These are phyloP conservation scores for Linum trigynum DNA, from an alignment of 345 rosid genomes.

Conservation along the genomic window DNA sequence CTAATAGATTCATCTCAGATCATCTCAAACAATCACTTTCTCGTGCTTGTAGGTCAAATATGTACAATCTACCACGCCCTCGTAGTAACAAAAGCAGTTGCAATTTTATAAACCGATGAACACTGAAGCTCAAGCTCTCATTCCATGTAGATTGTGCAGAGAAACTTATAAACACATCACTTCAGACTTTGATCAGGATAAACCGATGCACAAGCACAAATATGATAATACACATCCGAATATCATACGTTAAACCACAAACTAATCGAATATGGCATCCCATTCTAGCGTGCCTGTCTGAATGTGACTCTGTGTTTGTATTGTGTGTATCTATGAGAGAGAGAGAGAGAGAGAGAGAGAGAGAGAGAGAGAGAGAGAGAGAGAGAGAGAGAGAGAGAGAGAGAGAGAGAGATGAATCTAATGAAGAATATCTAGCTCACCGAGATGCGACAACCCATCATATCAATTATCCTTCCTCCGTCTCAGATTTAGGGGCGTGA, in stretches of 20 bases:
- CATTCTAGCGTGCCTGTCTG: no score
- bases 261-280: not conserved
- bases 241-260: not conserved
- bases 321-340: no score
- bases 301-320: no score
- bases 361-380: not conserved
- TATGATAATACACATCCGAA: not conserved
- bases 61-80: no score
- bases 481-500: not conserved
- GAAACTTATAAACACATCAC: no score
- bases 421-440: not conserved
- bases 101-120: no score
- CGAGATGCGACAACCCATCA: slow-evolving; percentile 3
- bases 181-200: not conserved
- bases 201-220: not conserved
- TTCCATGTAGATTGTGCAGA: not conserved
- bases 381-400: not conserved
- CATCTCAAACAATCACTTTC: no score
- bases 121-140: not conserved
- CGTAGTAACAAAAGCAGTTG: not conserved
- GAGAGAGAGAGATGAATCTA: not conserved
- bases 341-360: not conserved
- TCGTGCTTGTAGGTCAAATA: no score
- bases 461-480: slow-evolving; percentile 5
- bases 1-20: no score